Evolutionary conservation across 2,329 filamentous ascomycete species (phyloP).

Genomic region (Trichoderma pleuroti): DNA sequence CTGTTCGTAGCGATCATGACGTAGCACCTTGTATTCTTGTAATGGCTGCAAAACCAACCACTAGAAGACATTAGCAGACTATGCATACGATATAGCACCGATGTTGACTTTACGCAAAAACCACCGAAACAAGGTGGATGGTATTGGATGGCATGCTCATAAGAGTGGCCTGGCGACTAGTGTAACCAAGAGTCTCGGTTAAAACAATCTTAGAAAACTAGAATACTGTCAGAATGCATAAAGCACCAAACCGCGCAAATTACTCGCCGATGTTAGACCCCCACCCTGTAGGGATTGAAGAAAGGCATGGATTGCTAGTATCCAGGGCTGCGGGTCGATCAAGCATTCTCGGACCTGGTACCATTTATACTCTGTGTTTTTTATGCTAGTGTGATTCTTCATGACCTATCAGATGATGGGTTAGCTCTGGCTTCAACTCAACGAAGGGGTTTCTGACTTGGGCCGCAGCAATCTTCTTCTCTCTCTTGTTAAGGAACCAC

Average conservation of each 20-base stretch:
- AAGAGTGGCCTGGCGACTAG: not conserved
- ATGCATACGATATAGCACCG: not conserved
- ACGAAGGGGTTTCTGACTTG: not conserved
- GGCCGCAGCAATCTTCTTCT: not conserved
- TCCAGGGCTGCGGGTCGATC: not conserved
- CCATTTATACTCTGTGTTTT: not conserved
- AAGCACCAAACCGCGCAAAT: not conserved
- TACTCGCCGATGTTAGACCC: not conserved
- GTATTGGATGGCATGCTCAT: not conserved
- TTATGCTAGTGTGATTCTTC: not conserved
- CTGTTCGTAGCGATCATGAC: not conserved
- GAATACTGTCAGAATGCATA: not conserved
- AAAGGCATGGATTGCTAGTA: not conserved
- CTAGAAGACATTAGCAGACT: not conserved
- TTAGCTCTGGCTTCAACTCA: not conserved
- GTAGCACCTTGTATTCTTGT: not conserved
- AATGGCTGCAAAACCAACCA: not conserved
- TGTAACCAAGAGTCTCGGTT: not conserved
- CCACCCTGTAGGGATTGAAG: not conserved
- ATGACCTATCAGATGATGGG: not conserved
- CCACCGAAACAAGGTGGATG: not conserved
- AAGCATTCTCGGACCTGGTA: not conserved
- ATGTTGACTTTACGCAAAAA: not conserved
- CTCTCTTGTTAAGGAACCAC: not conserved
- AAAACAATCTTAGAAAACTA: not conserved